Percentiles rank a stretch among this genome's conserved stretches.
phyloP scores from a whole-genome alignment of 2,329 filamentous ascomycete genomes.

The Cladophialophora immunda region DNA sequence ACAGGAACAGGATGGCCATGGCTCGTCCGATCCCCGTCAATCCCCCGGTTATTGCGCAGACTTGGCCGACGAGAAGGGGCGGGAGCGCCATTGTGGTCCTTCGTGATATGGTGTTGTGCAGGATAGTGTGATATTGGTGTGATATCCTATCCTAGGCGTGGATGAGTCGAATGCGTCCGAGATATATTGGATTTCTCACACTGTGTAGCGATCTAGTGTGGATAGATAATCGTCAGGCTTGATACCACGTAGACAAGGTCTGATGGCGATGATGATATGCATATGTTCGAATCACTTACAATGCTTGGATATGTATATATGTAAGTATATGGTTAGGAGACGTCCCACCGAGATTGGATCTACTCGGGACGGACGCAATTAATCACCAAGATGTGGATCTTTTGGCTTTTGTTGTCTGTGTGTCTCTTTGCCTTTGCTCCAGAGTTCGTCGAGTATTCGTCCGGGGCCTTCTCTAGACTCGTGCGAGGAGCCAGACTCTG shows the following conservation, averaged over 20 bases:
- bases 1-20: conserved; percentile 78
- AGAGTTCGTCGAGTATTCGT: not conserved
- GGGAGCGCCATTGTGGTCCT: conserved; percentile 36
- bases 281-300: no score
- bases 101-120: not conserved
- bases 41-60: conserved; percentile 85
- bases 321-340: no score
- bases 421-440: no score
- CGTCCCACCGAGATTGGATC: no score
- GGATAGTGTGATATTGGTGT: not conserved
- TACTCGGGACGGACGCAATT: not conserved
- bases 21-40: conserved; percentile 87
- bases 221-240: no score
- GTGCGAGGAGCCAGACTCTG: not conserved
- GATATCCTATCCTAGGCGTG: not conserved
- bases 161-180: no score
- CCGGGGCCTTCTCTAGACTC: not conserved
- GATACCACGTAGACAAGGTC: no score
- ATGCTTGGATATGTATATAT: no score
- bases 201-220: no score
- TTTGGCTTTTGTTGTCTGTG: not conserved
- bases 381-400: not conserved
- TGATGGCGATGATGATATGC: no score
- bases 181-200: no score
- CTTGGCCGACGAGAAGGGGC: conserved; percentile 64